These are phyloP conservation scores for Aspergillus sclerotialis DNA, from an alignment of 2,329 filamentous ascomycete genomes.

Conservation along the genomic window DNA sequence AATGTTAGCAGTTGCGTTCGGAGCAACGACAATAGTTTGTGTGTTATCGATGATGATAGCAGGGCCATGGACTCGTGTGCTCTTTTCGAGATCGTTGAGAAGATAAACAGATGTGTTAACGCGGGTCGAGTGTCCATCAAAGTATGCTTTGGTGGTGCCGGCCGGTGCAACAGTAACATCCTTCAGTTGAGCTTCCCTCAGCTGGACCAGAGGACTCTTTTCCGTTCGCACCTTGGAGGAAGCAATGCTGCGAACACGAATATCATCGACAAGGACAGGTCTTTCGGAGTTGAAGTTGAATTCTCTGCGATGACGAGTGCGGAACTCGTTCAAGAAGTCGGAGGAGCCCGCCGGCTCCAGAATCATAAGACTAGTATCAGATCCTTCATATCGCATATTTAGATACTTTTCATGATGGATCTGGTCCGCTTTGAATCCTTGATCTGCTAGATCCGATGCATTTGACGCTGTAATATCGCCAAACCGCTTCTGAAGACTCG, in stretches of 20 bases:
- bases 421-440: conserved; percentile 37
- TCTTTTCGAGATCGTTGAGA: conserved; percentile 26
- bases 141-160: conserved; percentile 32
- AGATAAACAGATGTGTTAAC: conserved; percentile 31
- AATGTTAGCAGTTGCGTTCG: conserved; percentile 66
- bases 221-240: conserved; percentile 51
- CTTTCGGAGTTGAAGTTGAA: conserved; percentile 85
- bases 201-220: conserved; percentile 67
- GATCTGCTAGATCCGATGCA: conserved; percentile 30
- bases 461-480: conserved; percentile 63
- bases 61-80: conserved; percentile 50
- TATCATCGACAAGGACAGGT: conserved; percentile 82
- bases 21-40: conserved; percentile 87
- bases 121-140: conserved; percentile 23
- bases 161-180: conserved; percentile 56
- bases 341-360: conserved; percentile 64
- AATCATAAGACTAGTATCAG: conserved; percentile 45
- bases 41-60: conserved; percentile 67
- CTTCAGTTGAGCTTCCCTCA: conserved; percentile 31
- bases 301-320: conserved; percentile 80
- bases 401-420: conserved; percentile 41
- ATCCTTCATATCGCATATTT: conserved; percentile 46
- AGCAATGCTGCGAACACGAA: conserved; percentile 80
- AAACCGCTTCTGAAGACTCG: conserved; percentile 61
- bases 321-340: conserved; percentile 76